Evolutionary conservation across 129 eudicot genomes (phyloP).

Genomic region (Oenanthe sinensis): DNA sequence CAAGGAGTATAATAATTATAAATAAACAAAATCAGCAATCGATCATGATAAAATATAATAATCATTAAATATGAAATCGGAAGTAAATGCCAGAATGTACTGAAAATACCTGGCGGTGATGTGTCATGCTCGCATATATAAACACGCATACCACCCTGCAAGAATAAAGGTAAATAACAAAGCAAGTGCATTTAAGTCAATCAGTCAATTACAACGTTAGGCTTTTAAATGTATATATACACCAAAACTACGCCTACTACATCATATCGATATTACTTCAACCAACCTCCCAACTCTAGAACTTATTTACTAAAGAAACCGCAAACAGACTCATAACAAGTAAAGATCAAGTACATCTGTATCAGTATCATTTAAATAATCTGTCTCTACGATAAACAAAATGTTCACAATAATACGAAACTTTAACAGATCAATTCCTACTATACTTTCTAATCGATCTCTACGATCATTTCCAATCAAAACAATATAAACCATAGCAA

Average conservation of each 20-base stretch:
- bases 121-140: constrained; percentile 78
- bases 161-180: neutral
- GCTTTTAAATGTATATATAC: neutral
- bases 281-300: neutral
- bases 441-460: neutral
- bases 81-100: neutral
- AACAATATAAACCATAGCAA: neutral
- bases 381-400: neutral
- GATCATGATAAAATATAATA: neutral
- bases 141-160: constrained; percentile 80
- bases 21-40: neutral
- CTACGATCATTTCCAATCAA: neutral
- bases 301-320: neutral
- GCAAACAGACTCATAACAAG: neutral
- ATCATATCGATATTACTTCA: neutral
- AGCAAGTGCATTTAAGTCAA: neutral
- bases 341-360: neutral
- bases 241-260: neutral
- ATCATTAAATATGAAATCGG: neutral
- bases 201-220: neutral
- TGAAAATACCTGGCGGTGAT: constrained; percentile 69
- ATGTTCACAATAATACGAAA: neutral
- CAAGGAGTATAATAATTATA: neutral
- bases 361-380: too few species aligned
- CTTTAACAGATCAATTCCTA: neutral